phyloP scores from a whole-genome alignment of 345 rosid genomes.

The Boechera stricta region DNA sequence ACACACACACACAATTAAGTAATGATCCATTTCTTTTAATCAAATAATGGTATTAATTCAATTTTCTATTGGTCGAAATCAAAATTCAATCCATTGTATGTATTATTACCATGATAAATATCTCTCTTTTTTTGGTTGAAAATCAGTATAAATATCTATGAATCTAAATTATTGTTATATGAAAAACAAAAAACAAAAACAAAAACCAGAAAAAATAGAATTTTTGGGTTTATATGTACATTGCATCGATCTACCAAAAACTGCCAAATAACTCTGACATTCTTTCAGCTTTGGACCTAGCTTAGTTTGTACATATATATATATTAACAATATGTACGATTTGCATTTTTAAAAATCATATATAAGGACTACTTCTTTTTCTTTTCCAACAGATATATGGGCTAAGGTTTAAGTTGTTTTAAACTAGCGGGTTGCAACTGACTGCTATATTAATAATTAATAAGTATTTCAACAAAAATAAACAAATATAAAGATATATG shows the following conservation, averaged over 20 bases:
- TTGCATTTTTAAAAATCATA: not conserved
- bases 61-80: constrained; percentile 5
- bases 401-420: constrained; percentile 13
- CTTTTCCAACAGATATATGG: not conserved
- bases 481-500: not conserved
- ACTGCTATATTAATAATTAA: not conserved
- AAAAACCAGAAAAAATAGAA: not conserved
- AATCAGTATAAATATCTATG: not conserved
- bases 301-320: not conserved
- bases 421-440: constrained; percentile 11
- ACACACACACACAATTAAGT: not conserved
- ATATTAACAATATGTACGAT: not conserved
- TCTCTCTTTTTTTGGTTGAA: not conserved
- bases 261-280: constrained; percentile 21
- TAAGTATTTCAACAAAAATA: not conserved
- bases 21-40: constrained; percentile 5
- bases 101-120: not conserved
- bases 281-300: constrained; percentile 25
- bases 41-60: not conserved
- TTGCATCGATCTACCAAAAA: constrained; percentile 18
- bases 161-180: not conserved
- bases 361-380: constrained; percentile 3
- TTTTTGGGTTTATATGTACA: constrained; percentile 14
- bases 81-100: not conserved
- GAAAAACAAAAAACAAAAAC: not conserved